A percentile compares a stretch with the other conserved stretches of the same genome.
These are phyloP conservation scores for Gamarada debralockiae DNA, from an alignment of 495 filamentous ascomycete species.

Conservation along the genomic window DNA sequence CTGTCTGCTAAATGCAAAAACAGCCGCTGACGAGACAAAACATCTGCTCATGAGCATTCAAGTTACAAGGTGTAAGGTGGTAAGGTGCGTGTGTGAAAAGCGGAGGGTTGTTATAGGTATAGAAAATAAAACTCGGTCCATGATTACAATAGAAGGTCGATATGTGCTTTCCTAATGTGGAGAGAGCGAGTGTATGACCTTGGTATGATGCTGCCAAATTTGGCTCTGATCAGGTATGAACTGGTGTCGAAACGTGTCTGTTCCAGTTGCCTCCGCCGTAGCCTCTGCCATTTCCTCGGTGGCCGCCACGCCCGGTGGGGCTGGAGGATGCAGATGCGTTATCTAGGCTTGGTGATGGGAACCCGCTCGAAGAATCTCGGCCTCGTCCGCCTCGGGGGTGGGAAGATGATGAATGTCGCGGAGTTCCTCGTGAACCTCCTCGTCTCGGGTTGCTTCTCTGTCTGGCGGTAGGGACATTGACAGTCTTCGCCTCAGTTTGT, in stretches of 20 bases:
- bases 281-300: constrained; percentile 11
- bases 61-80: constrained; percentile 6
- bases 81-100: constrained; percentile 4
- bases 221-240: constrained; percentile 16
- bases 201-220: neutral
- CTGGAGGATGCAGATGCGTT: constrained; percentile 13
- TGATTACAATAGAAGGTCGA: constrained; percentile 15
- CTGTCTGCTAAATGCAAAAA: constrained; percentile 19
- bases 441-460: constrained; percentile 46
- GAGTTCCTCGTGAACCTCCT: constrained; percentile 28
- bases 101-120: neutral
- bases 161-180: neutral
- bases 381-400: constrained; percentile 22
- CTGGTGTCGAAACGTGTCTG: constrained; percentile 19
- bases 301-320: constrained; percentile 15
- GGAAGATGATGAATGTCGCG: constrained; percentile 25
- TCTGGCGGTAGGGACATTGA: constrained; percentile 33
- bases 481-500: constrained; percentile 33
- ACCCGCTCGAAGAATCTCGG: constrained; percentile 22
- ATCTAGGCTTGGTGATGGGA: constrained; percentile 17
- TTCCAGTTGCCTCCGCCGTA: constrained; percentile 18
- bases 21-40: constrained; percentile 22
- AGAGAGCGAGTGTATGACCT: neutral
- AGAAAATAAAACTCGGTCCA: constrained; percentile 16
- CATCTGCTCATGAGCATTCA: constrained; percentile 12